These are phyloP conservation scores for Mycena amicta DNA, from an alignment of 768 basidiomycete genomes.

Conservation along the genomic window DNA sequence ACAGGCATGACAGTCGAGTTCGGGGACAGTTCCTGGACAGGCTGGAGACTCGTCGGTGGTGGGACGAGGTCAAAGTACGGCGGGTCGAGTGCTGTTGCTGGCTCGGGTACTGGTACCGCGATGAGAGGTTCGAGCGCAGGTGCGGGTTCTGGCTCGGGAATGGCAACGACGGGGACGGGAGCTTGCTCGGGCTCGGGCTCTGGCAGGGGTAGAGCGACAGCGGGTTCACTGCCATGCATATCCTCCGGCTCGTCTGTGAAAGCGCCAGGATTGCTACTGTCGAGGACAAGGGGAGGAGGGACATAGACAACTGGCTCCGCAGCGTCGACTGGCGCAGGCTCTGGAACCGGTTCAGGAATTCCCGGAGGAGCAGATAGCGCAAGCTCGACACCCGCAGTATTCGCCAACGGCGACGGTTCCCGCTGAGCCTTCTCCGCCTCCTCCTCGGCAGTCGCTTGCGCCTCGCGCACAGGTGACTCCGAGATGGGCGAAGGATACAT, in stretches of 20 bases:
- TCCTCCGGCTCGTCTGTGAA: conserved; percentile 57
- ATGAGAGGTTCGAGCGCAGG: conserved; percentile 11
- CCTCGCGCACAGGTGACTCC: conserved; percentile 68
- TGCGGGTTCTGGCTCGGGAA: not conserved
- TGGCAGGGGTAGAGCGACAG: not conserved
- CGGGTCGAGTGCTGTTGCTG: conserved; percentile 2
- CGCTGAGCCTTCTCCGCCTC: conserved; percentile 24
- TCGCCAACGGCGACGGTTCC: conserved; percentile 47
- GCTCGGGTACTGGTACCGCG: too few species aligned
- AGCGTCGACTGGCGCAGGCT: not conserved
- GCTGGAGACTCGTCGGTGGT: conserved; percentile 6
- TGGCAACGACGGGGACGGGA: not conserved
- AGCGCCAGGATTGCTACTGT: conserved; percentile 50
- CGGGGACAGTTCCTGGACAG: not conserved
- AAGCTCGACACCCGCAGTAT: conserved; percentile 29
- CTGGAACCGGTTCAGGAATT: not conserved
- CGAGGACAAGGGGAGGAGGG: conserved; percentile 40
- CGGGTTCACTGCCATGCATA: conserved; percentile 31
- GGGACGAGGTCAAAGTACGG: not conserved
- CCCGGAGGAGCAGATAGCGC: conserved; percentile 14
- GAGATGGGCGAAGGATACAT: conserved; percentile 63
- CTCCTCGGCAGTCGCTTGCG: conserved; percentile 39
- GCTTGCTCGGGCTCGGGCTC: conserved; percentile 29
- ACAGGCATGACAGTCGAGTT: not conserved
- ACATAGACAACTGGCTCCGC: conserved; percentile 31